Percentiles rank a stretch among this genome's conserved stretches.
These are phyloP conservation scores for Alternaria gansuensis DNA, from an alignment of 2,329 filamentous ascomycete species.

Conservation along the genomic window DNA sequence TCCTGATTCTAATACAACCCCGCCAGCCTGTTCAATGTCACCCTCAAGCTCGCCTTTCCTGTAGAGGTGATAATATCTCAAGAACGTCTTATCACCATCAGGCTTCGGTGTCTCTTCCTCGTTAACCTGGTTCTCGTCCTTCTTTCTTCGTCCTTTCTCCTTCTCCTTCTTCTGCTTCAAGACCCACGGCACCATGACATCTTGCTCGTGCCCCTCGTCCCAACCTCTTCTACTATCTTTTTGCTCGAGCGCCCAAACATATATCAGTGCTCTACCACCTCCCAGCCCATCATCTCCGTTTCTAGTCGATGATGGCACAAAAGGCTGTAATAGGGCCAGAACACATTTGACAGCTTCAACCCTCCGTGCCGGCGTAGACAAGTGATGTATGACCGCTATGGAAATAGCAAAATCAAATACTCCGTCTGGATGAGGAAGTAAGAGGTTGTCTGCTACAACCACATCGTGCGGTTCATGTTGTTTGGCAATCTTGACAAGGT, in stretches of 20 bases:
- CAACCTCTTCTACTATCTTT: constrained; percentile 85
- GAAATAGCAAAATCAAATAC: constrained; percentile 89
- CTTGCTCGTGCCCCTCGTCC: constrained; percentile 83
- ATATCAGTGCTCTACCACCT: constrained; percentile 76
- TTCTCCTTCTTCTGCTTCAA: constrained; percentile 60
- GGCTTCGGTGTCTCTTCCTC: constrained; percentile 12
- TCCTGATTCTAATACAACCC: constrained; percentile 77
- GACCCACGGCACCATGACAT: constrained; percentile 96
- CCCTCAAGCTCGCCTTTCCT: constrained; percentile 84
- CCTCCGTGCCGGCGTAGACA: constrained; percentile 79
- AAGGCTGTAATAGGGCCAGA: constrained; percentile 67
- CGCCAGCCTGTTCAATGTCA: constrained; percentile 78
- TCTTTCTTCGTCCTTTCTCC: constrained; percentile 28
- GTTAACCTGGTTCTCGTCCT: neutral
- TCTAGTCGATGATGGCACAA: neutral
- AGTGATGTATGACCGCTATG: constrained; percentile 92
- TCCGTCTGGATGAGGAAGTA: constrained; percentile 75
- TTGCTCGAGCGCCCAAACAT: constrained; percentile 97
- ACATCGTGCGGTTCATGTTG: constrained; percentile 68
- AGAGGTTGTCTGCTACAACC: constrained; percentile 81
- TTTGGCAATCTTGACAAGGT: constrained; percentile 66
- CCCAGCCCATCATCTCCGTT: neutral
- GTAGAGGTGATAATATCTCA: constrained; percentile 96
- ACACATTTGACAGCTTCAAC: constrained; percentile 76
- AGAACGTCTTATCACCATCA: constrained; percentile 68